phyloP scores from a whole-genome alignment of 176 grass and related monocot species.

The Alopecurus myosuroides region DNA sequence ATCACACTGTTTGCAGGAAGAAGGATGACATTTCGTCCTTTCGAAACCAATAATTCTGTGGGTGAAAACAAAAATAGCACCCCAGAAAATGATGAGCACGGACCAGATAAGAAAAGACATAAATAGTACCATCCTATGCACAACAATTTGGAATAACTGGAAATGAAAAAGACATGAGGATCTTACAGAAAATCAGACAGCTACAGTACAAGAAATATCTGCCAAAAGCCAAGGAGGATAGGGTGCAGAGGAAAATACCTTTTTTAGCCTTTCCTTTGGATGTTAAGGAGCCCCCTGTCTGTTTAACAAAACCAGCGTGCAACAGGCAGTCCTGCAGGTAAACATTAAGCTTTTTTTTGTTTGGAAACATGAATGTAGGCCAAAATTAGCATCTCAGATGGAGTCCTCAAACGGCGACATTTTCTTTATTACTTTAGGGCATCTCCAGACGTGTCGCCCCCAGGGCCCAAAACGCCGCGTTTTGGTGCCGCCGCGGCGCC shows the following conservation, averaged over 20 bases:
- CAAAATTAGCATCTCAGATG: neutral
- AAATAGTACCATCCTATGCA: neutral
- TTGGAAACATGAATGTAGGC: neutral
- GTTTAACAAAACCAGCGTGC: neutral
- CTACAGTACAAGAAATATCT: too few relatives aligned
- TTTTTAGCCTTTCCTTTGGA: neutral
- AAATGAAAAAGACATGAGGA: neutral
- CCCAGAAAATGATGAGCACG: neutral
- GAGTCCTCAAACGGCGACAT: neutral
- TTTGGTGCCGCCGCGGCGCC: too few relatives aligned
- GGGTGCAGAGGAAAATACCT: neutral
- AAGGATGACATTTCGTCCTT: slow-evolving; percentile 11
- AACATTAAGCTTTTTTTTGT: neutral
- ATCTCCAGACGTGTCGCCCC: too few relatives aligned
- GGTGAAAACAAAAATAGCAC: slow-evolving; percentile 18
- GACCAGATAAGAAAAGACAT: neutral
- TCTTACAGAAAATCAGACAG: neutral
- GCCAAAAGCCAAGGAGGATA: neutral
- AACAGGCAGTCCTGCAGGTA: neutral
- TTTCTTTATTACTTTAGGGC: slow-evolving; percentile 29
- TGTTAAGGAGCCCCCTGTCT: neutral
- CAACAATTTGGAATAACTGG: neutral
- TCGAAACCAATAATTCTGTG: slow-evolving; percentile 13
- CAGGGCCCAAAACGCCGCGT: too few relatives aligned
- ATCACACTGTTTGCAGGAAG: neutral